Evolutionary conservation across 345 rosid genomes (phyloP), one percentile per base, ranked within the genome.

Genomic region (Murraya paniculata): DNA sequence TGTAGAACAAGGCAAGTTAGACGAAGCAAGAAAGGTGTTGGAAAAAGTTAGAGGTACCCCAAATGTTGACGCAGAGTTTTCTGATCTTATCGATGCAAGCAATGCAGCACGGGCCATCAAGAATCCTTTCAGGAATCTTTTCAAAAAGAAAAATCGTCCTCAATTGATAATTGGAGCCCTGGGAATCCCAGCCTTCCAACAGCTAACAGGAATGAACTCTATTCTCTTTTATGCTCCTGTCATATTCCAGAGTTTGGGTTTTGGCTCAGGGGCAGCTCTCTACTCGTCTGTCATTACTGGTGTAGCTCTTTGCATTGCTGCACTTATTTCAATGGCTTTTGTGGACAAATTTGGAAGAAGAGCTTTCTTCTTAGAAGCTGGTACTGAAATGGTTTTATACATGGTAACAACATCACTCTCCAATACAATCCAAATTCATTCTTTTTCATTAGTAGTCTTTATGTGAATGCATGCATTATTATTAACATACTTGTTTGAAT

Each of bases 151-250:
- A 87, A 94, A 92, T 73, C 85, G 91, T 27, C 96, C 97, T 4
- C 96, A 92, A 68, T 72, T 94, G 81, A 74, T 91, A 14, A 84
- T 91, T 9, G 97, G 98, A 57, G 94, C 96, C 4, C 36, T 92
- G 9, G 97, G 90, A 14, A 87, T 91, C 56, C 97, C 98, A 0
- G 93, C 93, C 36, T 94, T 92, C 72, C 98, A 92, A 72, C 96
- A 94, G 74, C 85, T 94, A 57, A 94, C 97, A 0, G 97, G 94
- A 28, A 94, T 88, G 89, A 92, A 92, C 82, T 92, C 95, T 19
- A 92, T 94, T 68, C 87, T 94, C 72, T 94, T 92, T 81, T 94
- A 94, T 72, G 96, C 96, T 68, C 97, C 96, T 1, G 94, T 92
- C 72, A 85, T 94, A 80, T 93, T 91, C 71, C 98, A 94, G 77